phyloP scores from a whole-genome alignment of 1,284 basidiomycete species.

The Ceratobasidium sp. region DNA sequence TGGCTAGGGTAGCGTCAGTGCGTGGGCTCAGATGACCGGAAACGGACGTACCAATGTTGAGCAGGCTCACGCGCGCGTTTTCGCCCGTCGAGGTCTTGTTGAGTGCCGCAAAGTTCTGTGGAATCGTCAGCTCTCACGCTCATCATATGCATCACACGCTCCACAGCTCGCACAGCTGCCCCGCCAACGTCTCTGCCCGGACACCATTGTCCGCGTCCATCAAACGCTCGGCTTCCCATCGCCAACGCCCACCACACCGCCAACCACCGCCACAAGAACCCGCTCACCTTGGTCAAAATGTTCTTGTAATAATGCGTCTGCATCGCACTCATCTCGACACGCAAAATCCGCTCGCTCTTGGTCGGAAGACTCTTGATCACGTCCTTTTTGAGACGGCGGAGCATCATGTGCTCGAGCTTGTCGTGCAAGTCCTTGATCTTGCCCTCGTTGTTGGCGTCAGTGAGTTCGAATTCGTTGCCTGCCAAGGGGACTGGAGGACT shows the following conservation, averaged over 20 bases:
- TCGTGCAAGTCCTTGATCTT: constrained; percentile 96
- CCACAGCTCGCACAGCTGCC: background rate
- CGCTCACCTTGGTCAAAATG: constrained; percentile 86
- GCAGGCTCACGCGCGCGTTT: constrained; percentile 82
- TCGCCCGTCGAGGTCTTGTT: constrained; percentile 86
- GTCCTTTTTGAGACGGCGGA: constrained; percentile 93
- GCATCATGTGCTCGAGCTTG: constrained; percentile 94
- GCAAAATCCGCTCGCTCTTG: constrained; percentile 97
- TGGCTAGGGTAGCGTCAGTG: constrained; percentile 58
- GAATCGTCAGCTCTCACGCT: constrained; percentile 27
- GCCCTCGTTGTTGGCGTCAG: constrained; percentile 88
- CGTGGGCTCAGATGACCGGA: background rate
- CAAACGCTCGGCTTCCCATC: background rate
- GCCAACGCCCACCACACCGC: background rate
- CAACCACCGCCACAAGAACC: background rate
- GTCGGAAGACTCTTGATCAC: constrained; percentile 97
- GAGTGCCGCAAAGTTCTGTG: constrained; percentile 89
- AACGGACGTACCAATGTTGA: constrained; percentile 81
- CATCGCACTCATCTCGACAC: constrained; percentile 97
- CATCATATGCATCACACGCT: background rate
- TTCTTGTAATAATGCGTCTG: constrained; percentile 99
- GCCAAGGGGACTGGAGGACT: constrained; percentile 65
- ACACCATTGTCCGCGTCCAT: background rate
- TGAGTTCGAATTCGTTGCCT: constrained; percentile 89
- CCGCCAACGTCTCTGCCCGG: background rate